Percentiles rank a stretch among this genome's conserved stretches.
These are phyloP conservation scores for Microglena sp. DNA, from an alignment of 139 green algal genomes.

Conservation along the genomic window DNA sequence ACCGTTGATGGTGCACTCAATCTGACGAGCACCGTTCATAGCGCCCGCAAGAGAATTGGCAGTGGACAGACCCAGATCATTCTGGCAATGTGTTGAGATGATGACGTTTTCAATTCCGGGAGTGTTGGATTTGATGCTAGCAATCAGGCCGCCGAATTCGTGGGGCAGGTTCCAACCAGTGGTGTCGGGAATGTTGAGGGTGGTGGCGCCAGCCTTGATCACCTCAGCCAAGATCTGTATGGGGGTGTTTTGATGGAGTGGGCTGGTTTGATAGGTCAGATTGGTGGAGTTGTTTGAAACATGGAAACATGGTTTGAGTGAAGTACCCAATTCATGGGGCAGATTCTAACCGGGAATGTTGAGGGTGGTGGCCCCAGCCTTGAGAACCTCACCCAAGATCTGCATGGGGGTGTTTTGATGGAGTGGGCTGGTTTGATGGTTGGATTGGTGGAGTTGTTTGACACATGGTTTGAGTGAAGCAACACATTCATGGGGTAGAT, in stretches of 20 bases:
- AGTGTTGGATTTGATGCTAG: conserved; percentile 78
- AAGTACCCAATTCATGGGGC: conserved; percentile 95
- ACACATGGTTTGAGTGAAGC: not conserved
- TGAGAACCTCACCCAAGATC: conserved; percentile 46
- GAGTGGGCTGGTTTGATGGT: not conserved
- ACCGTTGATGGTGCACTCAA: conserved; percentile 99
- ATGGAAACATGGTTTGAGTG: too few species aligned
- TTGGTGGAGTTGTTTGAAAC: too few species aligned
- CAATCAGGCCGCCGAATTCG: conserved; percentile 91
- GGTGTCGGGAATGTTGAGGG: conserved; percentile 92
- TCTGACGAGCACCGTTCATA: conserved; percentile 59
- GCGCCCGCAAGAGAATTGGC: conserved; percentile 89
- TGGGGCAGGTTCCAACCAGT: conserved; percentile 81
- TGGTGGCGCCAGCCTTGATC: conserved; percentile 94
- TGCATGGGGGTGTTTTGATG: conserved; percentile 48
- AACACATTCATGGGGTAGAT: conserved; percentile 88
- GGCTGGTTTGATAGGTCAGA: not conserved
- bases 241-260: too few species aligned
- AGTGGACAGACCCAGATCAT: conserved; percentile 93
- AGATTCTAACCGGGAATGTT: conserved; percentile 87
- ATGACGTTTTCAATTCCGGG: conserved; percentile 67
- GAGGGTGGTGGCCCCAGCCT: conserved; percentile 92
- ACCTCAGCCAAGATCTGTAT: conserved; percentile 53
- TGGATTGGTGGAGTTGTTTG: too few species aligned
- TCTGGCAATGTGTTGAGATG: conserved; percentile 97